Conservation (phyloP, 805 yeast species). For the Allodekkera sacchari region DNA sequence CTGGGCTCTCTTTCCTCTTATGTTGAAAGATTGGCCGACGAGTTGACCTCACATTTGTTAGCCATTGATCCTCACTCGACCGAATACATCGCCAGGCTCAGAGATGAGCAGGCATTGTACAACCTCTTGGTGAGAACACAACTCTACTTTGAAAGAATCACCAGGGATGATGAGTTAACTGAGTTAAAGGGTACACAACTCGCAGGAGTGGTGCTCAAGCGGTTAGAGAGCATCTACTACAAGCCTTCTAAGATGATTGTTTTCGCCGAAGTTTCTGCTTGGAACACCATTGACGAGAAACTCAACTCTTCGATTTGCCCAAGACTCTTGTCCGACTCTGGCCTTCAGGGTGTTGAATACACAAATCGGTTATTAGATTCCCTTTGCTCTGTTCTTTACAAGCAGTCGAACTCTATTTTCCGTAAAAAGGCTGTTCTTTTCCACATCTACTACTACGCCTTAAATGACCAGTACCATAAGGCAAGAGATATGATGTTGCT, state of each 20-base stretch:
- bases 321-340: constrained; percentile 18
- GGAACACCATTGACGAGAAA: constrained; percentile 42
- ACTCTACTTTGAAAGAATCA: constrained; percentile 65
- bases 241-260: constrained; percentile 72
- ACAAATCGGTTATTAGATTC: constrained; percentile 53
- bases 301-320: constrained; percentile 29
- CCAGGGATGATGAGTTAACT: constrained; percentile 33
- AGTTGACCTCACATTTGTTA: constrained; percentile 79
- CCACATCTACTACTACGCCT: constrained; percentile 85
- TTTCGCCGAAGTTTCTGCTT: constrained; percentile 65
- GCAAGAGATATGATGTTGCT: constrained; percentile 85
- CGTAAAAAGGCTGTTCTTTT: constrained; percentile 78
- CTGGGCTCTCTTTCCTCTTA: constrained; percentile 80
- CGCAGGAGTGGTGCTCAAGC: constrained; percentile 68
- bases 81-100: constrained; percentile 84
- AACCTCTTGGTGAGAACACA: constrained; percentile 76
- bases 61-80: constrained; percentile 90
- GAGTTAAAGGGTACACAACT: constrained; percentile 48
- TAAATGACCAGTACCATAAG: constrained; percentile 70
- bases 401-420: constrained; percentile 59
- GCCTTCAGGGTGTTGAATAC: constrained; percentile 24
- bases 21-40: constrained; percentile 92
- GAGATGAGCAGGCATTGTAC: constrained; percentile 77
- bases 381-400: constrained; percentile 56
- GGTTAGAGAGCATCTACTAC: constrained; percentile 90